A percentile compares a stretch with the other conserved stretches of the same genome.
These are phyloP conservation scores for Hypoxylon sp. DNA, from an alignment of 2,329 filamentous ascomycete genomes.

Conservation along the genomic window DNA sequence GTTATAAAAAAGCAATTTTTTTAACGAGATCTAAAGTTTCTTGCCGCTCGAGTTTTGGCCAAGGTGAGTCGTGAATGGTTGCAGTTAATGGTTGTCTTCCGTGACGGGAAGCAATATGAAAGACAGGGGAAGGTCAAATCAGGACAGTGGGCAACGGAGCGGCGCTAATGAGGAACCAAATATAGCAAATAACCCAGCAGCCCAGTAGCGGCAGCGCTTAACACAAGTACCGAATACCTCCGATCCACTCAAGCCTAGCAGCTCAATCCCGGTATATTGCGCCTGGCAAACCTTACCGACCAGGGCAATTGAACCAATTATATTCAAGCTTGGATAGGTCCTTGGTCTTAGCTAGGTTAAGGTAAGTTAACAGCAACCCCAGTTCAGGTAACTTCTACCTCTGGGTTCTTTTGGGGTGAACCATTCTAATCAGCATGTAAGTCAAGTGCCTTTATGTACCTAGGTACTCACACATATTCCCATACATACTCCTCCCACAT, in stretches of 20 bases:
- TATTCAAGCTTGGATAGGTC: constrained; percentile 22
- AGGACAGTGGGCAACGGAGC: constrained; percentile 47
- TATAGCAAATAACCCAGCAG: constrained; percentile 49
- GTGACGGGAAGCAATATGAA: constrained; percentile 36
- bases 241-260: constrained; percentile 36
- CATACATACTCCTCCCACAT: background rate
- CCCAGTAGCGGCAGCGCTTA: constrained; percentile 53
- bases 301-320: constrained; percentile 44
- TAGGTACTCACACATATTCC: constrained; percentile 20
- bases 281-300: constrained; percentile 40
- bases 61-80: constrained; percentile 42
- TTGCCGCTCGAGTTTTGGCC: constrained; percentile 29
- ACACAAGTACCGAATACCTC: constrained; percentile 47
- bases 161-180: constrained; percentile 51
- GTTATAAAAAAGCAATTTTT: constrained; percentile 14
- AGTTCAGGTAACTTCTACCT: constrained; percentile 40
- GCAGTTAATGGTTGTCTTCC: constrained; percentile 29
- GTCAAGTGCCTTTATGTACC: constrained; percentile 25
- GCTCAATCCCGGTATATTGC: constrained; percentile 40
- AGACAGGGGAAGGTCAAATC: constrained; percentile 43
- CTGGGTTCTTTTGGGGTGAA: constrained; percentile 21
- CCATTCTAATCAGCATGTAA: constrained; percentile 38
- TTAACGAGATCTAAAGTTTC: constrained; percentile 12
- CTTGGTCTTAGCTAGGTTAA: constrained; percentile 33
- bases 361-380: constrained; percentile 35